Conservation (phyloP, 805 yeast genomes). For the Cyberlindnera saturnus region DNA sequence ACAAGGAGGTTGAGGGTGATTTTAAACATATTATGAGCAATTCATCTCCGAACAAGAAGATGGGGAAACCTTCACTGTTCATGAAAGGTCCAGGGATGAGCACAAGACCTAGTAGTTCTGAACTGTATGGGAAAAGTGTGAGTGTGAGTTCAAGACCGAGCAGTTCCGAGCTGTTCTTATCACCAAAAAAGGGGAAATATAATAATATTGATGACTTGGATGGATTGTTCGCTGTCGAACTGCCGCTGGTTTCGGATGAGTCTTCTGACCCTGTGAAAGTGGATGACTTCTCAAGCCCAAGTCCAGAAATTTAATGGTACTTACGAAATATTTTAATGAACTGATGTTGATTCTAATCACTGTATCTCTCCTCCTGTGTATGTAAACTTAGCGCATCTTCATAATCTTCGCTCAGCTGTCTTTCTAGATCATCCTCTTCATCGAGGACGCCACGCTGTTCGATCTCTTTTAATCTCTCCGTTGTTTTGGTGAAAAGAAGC, state of each 20-base stretch:
- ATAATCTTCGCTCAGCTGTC: conserved; percentile 10
- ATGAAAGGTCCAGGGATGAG: neutral
- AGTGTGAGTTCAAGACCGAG: conserved; percentile 6
- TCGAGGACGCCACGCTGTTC: conserved; percentile 12
- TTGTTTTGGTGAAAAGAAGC: conserved; percentile 54
- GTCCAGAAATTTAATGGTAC: neutral
- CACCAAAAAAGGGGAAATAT: conserved; percentile 5
- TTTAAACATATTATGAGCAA: conserved; percentile 5
- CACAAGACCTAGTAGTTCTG: neutral
- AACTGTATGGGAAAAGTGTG: neutral
- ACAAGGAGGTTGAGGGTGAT: conserved; percentile 5
- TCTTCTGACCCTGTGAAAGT: conserved; percentile 15
- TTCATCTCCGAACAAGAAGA: neutral
- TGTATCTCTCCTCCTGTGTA: conserved; percentile 8
- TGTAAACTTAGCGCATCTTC: conserved; percentile 10
- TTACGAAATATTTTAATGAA: neutral
- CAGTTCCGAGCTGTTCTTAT: conserved; percentile 12
- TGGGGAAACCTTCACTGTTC: neutral
- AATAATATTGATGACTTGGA: conserved; percentile 18
- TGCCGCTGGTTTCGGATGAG: neutral
- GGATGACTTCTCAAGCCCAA: conserved; percentile 10
- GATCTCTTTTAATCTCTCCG: conserved; percentile 27
- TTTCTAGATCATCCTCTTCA: conserved; percentile 14
- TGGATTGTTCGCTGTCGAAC: conserved; percentile 12
- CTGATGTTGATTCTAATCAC: neutral